These are phyloP conservation scores for Ogataea dorogensis DNA, from an alignment of 805 yeast species.

Conservation along the genomic window DNA sequence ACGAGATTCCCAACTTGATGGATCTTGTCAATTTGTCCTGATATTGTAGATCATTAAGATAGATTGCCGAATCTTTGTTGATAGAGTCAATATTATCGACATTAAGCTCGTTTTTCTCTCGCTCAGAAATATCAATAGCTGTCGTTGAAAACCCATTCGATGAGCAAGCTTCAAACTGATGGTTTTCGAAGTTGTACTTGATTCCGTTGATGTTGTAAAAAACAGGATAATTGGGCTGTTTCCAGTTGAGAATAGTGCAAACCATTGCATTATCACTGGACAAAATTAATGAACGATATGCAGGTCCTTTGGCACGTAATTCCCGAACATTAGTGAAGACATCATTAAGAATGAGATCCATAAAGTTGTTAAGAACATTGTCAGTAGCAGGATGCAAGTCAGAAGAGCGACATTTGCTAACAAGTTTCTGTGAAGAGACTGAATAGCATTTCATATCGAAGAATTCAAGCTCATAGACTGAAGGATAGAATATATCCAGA, in stretches of 20 bases:
- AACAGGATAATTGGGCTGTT: slow-evolving; percentile 97
- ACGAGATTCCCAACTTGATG: slow-evolving; percentile 76
- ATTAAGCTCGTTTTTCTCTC: slow-evolving; percentile 24
- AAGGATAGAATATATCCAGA: slow-evolving; percentile 76
- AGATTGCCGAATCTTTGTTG: slow-evolving; percentile 36
- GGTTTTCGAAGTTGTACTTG: slow-evolving; percentile 31
- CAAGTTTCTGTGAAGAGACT: slow-evolving; percentile 21
- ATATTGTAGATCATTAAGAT: slow-evolving; percentile 31
- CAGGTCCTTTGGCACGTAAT: slow-evolving; percentile 34
- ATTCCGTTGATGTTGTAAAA: slow-evolving; percentile 79
- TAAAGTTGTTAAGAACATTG: slow-evolving; percentile 61
- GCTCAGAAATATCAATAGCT: slow-evolving; percentile 4
- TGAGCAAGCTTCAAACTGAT: slow-evolving; percentile 37
- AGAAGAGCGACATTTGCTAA: slow-evolving; percentile 14
- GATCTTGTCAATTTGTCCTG: slow-evolving; percentile 57
- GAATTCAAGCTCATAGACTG: slow-evolving; percentile 38
- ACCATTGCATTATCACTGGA: slow-evolving; percentile 83
- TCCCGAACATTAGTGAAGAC: slow-evolving; percentile 77
- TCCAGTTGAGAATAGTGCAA: slow-evolving; percentile 96
- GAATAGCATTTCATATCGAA: slow-evolving; percentile 28
- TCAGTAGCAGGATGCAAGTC: slow-evolving; percentile 25
- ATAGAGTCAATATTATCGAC: slow-evolving; percentile 37
- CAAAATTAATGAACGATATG: slow-evolving; percentile 69
- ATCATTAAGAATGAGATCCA: slow-evolving; percentile 67
- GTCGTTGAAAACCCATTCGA: slow-evolving; percentile 39